Evolutionary conservation across 2,329 filamentous ascomycete genomes (phyloP).

Genomic region (Ascochyta koolunga): DNA sequence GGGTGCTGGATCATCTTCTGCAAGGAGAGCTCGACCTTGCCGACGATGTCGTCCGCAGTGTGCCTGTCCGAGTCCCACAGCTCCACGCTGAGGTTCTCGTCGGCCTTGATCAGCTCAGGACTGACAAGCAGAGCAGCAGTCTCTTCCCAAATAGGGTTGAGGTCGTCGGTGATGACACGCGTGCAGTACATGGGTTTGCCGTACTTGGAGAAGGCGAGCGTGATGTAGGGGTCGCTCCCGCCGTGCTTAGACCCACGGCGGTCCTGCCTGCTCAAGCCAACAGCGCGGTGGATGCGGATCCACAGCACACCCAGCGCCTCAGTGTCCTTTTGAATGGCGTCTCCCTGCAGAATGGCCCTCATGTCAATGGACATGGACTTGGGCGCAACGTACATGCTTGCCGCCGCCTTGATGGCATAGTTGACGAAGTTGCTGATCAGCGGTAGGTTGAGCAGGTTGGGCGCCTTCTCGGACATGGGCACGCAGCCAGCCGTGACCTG

Average conservation of each 20-base stretch:
- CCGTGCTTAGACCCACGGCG: slow-evolving; percentile 79
- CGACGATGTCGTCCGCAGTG: slow-evolving; percentile 91
- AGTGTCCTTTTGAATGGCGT: slow-evolving; percentile 89
- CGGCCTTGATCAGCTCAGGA: slow-evolving; percentile 86
- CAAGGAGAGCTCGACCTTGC: slow-evolving; percentile 91
- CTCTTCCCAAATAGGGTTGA: slow-evolving; percentile 93
- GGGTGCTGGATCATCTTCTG: slow-evolving; percentile 95
- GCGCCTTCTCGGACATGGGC: slow-evolving; percentile 87
- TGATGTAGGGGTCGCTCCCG: slow-evolving; percentile 94
- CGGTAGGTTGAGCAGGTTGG: slow-evolving; percentile 90
- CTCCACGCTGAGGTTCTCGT: slow-evolving; percentile 91
- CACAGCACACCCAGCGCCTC: slow-evolving; percentile 88
- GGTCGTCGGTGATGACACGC: slow-evolving; percentile 89
- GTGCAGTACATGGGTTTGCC: slow-evolving; percentile 98
- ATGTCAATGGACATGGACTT: slow-evolving; percentile 94
- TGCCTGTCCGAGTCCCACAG: slow-evolving; percentile 95
- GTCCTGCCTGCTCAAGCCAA: slow-evolving; percentile 91
- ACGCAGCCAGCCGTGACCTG: slow-evolving; percentile 89
- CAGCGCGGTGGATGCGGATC: slow-evolving; percentile 87
- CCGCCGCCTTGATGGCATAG: slow-evolving; percentile 86
- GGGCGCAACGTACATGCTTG: slow-evolving; percentile 87
- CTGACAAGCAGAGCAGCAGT: slow-evolving; percentile 84
- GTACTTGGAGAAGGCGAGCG: slow-evolving; percentile 92
- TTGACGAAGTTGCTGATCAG: slow-evolving; percentile 97
- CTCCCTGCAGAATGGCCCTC: slow-evolving; percentile 86